Evolutionary conservation across 2,329 filamentous ascomycete genomes (phyloP).

Genomic region (Hawksworthiomyces lignivorus): DNA sequence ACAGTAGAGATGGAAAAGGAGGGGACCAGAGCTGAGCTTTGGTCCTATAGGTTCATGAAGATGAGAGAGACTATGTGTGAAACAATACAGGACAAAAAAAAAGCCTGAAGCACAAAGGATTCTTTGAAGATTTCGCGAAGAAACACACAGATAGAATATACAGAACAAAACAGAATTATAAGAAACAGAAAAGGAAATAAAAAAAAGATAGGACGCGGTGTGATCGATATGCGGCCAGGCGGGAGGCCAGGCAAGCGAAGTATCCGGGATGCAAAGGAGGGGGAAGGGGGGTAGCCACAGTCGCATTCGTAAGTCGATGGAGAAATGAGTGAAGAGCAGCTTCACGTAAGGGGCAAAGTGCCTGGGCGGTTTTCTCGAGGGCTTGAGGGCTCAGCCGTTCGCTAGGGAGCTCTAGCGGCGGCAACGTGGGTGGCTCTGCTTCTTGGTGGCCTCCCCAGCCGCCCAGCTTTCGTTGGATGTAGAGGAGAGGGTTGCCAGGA

Average conservation of each 20-base stretch:
- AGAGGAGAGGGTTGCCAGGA: no score
- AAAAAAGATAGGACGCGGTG: slow-evolving; percentile 9
- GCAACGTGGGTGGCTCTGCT: slow-evolving; percentile 2
- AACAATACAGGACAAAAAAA: not conserved
- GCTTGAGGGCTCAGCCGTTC: slow-evolving; percentile 9
- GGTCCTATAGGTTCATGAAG: no score
- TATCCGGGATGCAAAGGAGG: slow-evolving; percentile 7
- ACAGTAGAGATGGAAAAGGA: no score
- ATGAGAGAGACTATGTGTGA: not conserved
- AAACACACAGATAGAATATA: no score
- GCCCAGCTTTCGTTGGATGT: slow-evolving; percentile 2
- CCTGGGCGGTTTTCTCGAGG: no score
- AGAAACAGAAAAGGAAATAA: not conserved
- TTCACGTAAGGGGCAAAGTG: not conserved
- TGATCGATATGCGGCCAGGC: slow-evolving; percentile 14
- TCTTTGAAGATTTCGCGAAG: no score
- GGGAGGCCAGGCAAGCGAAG: slow-evolving; percentile 10
- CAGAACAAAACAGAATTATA: not conserved
- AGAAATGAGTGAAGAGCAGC: not conserved
- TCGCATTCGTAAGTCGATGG: not conserved
- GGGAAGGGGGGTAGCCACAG: slow-evolving; percentile 2
- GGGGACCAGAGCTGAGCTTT: no score
- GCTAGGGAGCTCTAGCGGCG: slow-evolving; percentile 13
- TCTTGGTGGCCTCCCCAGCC: slow-evolving; percentile 7
- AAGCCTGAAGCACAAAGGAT: no score